These are phyloP conservation scores for Wickerhamomyces subpelliculosus DNA, from an alignment of 805 yeast species.

Conservation along the genomic window DNA sequence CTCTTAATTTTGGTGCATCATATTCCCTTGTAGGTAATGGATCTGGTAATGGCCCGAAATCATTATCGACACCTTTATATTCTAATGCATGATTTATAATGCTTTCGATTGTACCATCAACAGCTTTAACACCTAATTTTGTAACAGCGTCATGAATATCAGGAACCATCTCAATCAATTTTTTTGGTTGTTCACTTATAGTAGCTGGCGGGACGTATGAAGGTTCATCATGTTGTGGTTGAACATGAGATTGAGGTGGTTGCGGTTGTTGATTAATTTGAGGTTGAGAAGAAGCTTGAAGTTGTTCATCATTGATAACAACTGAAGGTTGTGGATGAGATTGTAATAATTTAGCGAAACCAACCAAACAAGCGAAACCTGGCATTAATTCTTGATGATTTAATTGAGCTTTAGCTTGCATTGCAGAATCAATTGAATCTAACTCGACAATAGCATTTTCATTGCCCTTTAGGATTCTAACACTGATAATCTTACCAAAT, in stretches of 20 bases:
- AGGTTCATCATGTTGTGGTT: slow-evolving; percentile 1
- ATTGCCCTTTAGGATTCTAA: slow-evolving; percentile 47
- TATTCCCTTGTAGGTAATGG: slow-evolving; percentile 62
- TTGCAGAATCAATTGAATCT: slow-evolving; percentile 63
- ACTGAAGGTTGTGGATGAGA: slow-evolving; percentile 18
- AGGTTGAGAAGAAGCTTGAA: slow-evolving; percentile 19
- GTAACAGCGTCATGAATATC: slow-evolving; percentile 24
- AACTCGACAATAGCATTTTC: slow-evolving; percentile 66
- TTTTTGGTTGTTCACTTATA: slow-evolving; percentile 14
- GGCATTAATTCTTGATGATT: slow-evolving; percentile 80
- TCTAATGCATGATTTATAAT: slow-evolving; percentile 36
- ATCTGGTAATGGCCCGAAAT: slow-evolving; percentile 73
- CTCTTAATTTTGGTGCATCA: slow-evolving; percentile 85
- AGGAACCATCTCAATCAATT: slow-evolving; percentile 18
- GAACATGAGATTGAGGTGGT: slow-evolving; percentile 2
- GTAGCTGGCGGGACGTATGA: slow-evolving; percentile 7
- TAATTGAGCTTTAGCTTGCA: slow-evolving; percentile 68
- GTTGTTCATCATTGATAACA: slow-evolving; percentile 5
- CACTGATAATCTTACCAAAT: slow-evolving; percentile 56
- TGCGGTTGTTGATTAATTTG: slow-evolving; percentile 12
- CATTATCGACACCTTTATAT: slow-evolving; percentile 42
- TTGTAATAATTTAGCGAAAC: slow-evolving; percentile 70
- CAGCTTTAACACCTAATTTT: slow-evolving; percentile 26
- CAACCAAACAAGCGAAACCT: slow-evolving; percentile 68
- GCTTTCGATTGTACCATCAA: slow-evolving; percentile 29